Percentiles rank a stretch among this genome's conserved stretches.
Evolutionary conservation across 2,329 filamentous ascomycete species (phyloP).

Genomic region (Talaromyces sp.): DNA sequence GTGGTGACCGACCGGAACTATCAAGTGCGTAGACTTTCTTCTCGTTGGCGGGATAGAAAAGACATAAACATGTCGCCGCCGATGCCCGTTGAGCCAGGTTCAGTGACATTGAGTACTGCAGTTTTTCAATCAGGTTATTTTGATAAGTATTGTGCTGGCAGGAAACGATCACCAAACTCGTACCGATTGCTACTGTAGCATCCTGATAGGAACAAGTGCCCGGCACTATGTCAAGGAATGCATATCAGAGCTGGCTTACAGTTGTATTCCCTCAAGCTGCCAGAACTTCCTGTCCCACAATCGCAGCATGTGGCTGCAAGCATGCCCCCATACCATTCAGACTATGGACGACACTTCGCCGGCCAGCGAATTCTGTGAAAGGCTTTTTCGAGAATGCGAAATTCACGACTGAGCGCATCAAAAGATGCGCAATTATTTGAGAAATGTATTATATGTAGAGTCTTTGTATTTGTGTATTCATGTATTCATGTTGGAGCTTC

Average conservation of each 20-base stretch:
- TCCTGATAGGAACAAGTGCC: not conserved
- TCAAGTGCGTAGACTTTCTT: not conserved
- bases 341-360: not conserved
- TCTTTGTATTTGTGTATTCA: not conserved
- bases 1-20: not conserved
- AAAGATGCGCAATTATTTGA: not conserved
- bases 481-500: not conserved
- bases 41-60: not conserved
- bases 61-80: not conserved
- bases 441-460: not conserved
- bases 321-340: not conserved
- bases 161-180: not conserved
- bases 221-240: not conserved
- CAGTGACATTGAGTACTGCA: not conserved
- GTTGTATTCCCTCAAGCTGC: not conserved
- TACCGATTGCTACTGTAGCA: not conserved
- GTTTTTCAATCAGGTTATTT: not conserved
- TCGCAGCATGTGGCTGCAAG: not conserved
- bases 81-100: not conserved
- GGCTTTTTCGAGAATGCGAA: not conserved
- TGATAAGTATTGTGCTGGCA: not conserved
- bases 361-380: not conserved
- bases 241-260: not conserved
- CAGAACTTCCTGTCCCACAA: not conserved
- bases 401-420: not conserved